These are phyloP conservation scores for Microbotryomycetes sp. DNA, from an alignment of 1,284 basidiomycete genomes.

Conservation along the genomic window DNA sequence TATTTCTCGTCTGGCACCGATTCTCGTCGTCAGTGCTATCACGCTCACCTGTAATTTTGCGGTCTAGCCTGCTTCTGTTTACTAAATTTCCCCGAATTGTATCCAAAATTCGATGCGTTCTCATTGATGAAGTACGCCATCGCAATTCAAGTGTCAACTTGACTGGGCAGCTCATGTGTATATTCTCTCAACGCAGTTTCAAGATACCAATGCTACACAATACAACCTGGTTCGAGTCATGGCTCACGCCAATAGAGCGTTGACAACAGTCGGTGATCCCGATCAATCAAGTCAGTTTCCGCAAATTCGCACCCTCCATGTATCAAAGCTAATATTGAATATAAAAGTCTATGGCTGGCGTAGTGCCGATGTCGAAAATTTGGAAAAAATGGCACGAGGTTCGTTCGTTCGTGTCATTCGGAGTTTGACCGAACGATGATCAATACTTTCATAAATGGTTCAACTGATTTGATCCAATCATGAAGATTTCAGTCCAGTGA, in stretches of 20 bases:
- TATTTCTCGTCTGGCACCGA: neutral
- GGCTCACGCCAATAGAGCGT: conserved; percentile 52
- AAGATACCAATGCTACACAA: conserved; percentile 83
- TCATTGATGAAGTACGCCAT: conserved; percentile 79
- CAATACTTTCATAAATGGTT: conserved; percentile 28
- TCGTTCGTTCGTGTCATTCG: conserved; percentile 9
- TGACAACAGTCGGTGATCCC: conserved; percentile 85
- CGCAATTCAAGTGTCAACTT: neutral
- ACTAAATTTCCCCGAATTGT: conserved; percentile 52
- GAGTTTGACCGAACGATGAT: neutral
- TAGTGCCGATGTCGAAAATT: conserved; percentile 70
- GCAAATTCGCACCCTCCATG: too few relatives aligned
- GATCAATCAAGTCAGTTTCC: conserved; percentile 76
- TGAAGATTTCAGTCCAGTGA: conserved; percentile 52
- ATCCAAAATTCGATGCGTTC: conserved; percentile 63
- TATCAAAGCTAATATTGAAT: neutral
- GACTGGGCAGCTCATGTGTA: neutral
- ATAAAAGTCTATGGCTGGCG: conserved; percentile 78
- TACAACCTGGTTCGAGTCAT: conserved; percentile 77
- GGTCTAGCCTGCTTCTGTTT: conserved; percentile 59
- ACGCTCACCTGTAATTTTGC: neutral
- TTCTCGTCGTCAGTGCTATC: neutral
- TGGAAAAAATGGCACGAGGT: conserved; percentile 70
- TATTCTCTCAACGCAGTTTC: conserved; percentile 45
- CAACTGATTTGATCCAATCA: conserved; percentile 18